Base-by-base conservation (phyloP, 192 early-diverging fungal species). In the Rhizophagus clarus region DNA sequence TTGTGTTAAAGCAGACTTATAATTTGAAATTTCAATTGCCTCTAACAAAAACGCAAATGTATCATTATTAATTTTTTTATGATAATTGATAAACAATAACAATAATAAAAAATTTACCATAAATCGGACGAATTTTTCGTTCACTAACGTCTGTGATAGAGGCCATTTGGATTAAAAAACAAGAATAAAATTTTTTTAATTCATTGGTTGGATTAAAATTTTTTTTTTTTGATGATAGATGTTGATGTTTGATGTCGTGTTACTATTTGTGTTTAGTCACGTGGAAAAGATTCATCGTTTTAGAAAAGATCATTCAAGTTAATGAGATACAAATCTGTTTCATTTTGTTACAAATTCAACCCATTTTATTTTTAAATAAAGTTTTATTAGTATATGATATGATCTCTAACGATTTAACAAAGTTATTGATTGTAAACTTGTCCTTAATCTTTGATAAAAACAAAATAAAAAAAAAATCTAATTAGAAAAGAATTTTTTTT, bases 21-120 rank as follows among this genome's bases (percentile, higher is more conserved):
- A 91, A 63, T 93, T 90, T 31, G 87, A 85, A 4, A 83, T 81
- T 72, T 94, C 92, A 76, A 94, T 87, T 17, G 89, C 88, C 80
- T 94, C 92, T 88, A 62, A 4, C 9, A 34, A 75, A 34, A 20
- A 26, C 11, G 22, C 5, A 29, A 8, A 28, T 34, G 34, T 34
- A 34, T 34, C 3, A 6, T 34, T 34, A 2, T 4, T 64, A 15
- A 9, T 20, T 56, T n/a, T 64, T 26, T 61, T n/a, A 76, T 2
- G 26, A 42, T 64, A 29, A 42, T 40, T 26, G 2, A 63, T 76
- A 42, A 61, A 42, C 11, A 61, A 64, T 42, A 24, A 34, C 5
- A 34, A 64, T 34, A n/a, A 75, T 45, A 14, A 42, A 26, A 29
- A 15, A 47, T 5, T 24, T 79, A 79, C 77, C 77, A 61, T 79